Percentiles rank a stretch among this genome's conserved stretches.
phyloP scores from a whole-genome alignment of 2,329 filamentous ascomycete genomes.

The Furcasterigmium sp. region DNA sequence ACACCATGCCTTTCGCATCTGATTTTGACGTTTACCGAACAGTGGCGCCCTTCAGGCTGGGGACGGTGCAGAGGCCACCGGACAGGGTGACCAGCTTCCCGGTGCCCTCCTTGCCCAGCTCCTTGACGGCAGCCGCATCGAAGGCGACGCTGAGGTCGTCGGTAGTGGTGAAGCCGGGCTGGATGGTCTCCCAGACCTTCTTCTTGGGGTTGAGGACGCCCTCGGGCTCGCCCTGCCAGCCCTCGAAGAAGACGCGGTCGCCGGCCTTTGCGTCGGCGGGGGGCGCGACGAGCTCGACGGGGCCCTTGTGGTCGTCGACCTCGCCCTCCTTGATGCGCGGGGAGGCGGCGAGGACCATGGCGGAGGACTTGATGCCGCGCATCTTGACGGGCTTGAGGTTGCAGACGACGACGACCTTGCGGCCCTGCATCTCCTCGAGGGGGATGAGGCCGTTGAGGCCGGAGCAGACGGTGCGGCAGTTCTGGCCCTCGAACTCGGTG shows the following conservation, averaged over 20 bases:
- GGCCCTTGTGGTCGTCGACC: slow-evolving; percentile 77
- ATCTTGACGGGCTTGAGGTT: slow-evolving; percentile 99
- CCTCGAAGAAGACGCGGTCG: slow-evolving; percentile 87
- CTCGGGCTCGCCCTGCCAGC: slow-evolving; percentile 91
- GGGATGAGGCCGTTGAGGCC: slow-evolving; percentile 91
- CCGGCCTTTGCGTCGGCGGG: slow-evolving; percentile 76
- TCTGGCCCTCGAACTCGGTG: slow-evolving; percentile 82
- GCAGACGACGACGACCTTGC: slow-evolving; percentile 92
- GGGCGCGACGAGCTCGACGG: slow-evolving; percentile 86
- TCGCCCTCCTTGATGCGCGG: slow-evolving; percentile 79
- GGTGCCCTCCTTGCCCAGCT: slow-evolving; percentile 64
- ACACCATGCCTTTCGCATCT: neutral
- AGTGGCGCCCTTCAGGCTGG: slow-evolving; percentile 71
- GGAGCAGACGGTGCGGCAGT: slow-evolving; percentile 93
- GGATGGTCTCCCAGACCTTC: slow-evolving; percentile 97
- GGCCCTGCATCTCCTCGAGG: slow-evolving; percentile 91
- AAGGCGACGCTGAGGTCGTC: slow-evolving; percentile 78
- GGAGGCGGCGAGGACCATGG: slow-evolving; percentile 95
- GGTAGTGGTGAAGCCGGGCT: slow-evolving; percentile 92
- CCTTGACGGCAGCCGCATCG: slow-evolving; percentile 71
- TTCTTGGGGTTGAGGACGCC: slow-evolving; percentile 96
- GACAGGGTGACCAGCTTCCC: slow-evolving; percentile 69
- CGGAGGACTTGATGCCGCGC: slow-evolving; percentile 72
- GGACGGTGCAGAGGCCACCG: slow-evolving; percentile 78
- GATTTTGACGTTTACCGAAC: slow-evolving; percentile 59